Evolutionary conservation across 306 rosid genomes (phyloP).

Genomic region (Amphicarpaea edgeworthii): DNA sequence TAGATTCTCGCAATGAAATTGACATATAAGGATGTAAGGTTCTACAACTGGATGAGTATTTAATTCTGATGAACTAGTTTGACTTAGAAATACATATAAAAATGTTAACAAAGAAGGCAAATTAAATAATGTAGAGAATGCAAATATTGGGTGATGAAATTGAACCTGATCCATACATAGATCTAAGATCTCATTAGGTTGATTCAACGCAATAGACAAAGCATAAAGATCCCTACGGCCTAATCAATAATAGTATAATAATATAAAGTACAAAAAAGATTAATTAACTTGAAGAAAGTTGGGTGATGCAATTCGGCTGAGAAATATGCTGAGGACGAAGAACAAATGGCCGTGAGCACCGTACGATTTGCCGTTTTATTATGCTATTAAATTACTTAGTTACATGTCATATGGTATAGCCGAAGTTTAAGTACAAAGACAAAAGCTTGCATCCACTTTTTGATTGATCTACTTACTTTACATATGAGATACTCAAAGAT

Average conservation of each 20-base stretch:
- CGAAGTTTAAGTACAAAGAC: conserved; percentile 37
- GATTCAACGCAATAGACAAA: conserved; percentile 40
- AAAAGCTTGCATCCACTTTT: conserved; percentile 39
- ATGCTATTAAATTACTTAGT: background rate
- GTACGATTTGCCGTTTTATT: conserved; percentile 29
- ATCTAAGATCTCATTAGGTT: conserved; percentile 26
- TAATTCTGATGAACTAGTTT: conserved; percentile 32
- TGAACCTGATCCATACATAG: background rate
- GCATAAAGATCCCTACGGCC: conserved; percentile 40
- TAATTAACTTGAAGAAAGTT: conserved; percentile 15
- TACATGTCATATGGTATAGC: conserved; percentile 5
- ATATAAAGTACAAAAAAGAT: background rate
- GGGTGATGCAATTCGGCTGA: conserved; percentile 41
- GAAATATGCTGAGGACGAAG: conserved; percentile 37
- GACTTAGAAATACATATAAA: conserved; percentile 10
- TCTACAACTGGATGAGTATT: conserved; percentile 25
- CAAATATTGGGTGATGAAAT: background rate
- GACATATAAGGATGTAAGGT: conserved; percentile 1
- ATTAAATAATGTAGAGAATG: conserved; percentile 15
- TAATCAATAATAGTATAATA: conserved; percentile 9
- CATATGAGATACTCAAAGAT: background rate
- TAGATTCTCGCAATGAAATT: conserved; percentile 36
- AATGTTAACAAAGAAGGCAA: background rate
- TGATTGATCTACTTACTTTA: background rate
- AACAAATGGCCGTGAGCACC: conserved; percentile 13